Base-by-base conservation (phyloP, 768 basidiomycete genomes). In the Floccularia luteovirens region DNA sequence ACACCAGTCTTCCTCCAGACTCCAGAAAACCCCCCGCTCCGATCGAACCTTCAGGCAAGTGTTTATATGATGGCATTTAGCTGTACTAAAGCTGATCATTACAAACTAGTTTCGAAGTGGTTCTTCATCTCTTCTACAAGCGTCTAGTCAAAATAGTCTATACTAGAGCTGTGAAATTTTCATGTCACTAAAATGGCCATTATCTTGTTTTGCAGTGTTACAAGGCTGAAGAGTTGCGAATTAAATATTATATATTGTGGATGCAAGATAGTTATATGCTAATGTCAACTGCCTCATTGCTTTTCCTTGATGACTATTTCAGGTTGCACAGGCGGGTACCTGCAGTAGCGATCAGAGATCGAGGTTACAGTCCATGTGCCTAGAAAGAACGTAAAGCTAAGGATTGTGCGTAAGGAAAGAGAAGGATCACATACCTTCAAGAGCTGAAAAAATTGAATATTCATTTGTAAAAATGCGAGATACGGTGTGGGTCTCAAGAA, bases 311-410 rank as follows among this genome's bases (percentile, higher is more conserved):
- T 37, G 24, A 53, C 54, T 27, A 60, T 39, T 28, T 73, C 83
- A 35, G 81, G 70, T 49, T 82, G 74, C 19, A 72, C 67, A 37
- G 78, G 78, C 13, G 92, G 92, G 62, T 93, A 94, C 46, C 88
- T 75, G 65, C 93, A 98, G 52, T 80, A 89, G 24, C 75, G 75
- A 62, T 96, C 93, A 13, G 88, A 79, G 40, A 98, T 88, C 36
- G 86, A 91, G 7, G 89, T 89, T 21, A 98, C 85, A 7, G 85
- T 90, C 88, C 88, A 93, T 14, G 87, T 90, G 40, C 88, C 88
- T 90, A 52, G 36, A 43, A 31, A 20, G 17, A 38, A 36, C 37
- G 41, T 36, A 10, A 23, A 34, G n/a, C 40, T 41, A 21, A 47
- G 20, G 13, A 27, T 22, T 25, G n/a, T 31, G 22, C 27, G 32